Evolutionary conservation across 2,329 filamentous ascomycete genomes (phyloP).

Genomic region (Bipolaris gigantea): DNA sequence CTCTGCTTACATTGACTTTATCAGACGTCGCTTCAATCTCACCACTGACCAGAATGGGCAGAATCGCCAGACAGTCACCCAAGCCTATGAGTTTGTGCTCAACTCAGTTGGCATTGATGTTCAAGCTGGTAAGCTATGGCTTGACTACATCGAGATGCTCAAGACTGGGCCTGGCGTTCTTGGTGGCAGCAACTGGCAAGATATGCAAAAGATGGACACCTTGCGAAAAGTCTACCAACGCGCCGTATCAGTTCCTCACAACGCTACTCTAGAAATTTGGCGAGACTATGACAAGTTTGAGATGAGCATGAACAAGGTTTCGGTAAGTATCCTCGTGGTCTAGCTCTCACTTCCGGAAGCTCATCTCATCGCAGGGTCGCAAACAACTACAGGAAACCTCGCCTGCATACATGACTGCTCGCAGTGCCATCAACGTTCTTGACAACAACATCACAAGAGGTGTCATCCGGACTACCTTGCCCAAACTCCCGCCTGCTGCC

Average conservation of each 20-base stretch:
- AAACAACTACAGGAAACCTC: slow-evolving; percentile 95
- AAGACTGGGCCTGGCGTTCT: slow-evolving; percentile 83
- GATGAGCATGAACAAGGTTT: slow-evolving; percentile 88
- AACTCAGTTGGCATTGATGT: slow-evolving; percentile 88
- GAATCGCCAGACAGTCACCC: slow-evolving; percentile 76
- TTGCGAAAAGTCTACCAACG: slow-evolving; percentile 90
- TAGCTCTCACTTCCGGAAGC: background rate
- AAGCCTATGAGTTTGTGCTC: slow-evolving; percentile 91
- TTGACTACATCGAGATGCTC: slow-evolving; percentile 92
- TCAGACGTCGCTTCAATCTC: slow-evolving; percentile 86
- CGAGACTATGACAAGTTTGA: slow-evolving; percentile 98
- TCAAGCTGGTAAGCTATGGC: slow-evolving; percentile 87
- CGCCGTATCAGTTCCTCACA: slow-evolving; percentile 83
- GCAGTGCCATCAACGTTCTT: slow-evolving; percentile 85
- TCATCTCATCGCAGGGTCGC: slow-evolving; percentile 65
- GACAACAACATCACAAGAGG: slow-evolving; percentile 85
- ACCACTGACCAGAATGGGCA: slow-evolving; percentile 75
- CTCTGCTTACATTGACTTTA: slow-evolving; percentile 93
- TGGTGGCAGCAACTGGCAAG: slow-evolving; percentile 88
- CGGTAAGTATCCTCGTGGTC: slow-evolving; percentile 57
- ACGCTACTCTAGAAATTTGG: slow-evolving; percentile 82
- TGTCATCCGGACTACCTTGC: slow-evolving; percentile 75
- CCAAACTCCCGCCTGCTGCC: slow-evolving; percentile 76
- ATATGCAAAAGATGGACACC: slow-evolving; percentile 96
- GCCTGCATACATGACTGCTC: slow-evolving; percentile 92